These are phyloP conservation scores for Globisporangium heterothallicum DNA, from an alignment of 352 stramenopile genomes.

Conservation along the genomic window DNA sequence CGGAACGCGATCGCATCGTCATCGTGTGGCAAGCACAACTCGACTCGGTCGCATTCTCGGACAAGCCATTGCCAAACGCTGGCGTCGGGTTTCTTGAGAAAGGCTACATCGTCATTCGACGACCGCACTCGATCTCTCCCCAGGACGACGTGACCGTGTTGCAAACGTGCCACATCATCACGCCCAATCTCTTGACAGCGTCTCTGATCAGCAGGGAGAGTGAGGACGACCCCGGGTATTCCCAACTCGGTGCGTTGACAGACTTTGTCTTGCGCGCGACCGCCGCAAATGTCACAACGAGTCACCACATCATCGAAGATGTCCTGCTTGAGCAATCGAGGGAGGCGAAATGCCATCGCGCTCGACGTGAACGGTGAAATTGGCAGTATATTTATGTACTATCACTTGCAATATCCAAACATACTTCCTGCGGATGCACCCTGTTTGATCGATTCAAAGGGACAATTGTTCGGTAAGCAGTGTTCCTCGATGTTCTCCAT, in stretches of 20 bases:
- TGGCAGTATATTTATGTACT: no score
- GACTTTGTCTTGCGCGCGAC: constrained; percentile 35
- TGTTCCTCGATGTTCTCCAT: no score
- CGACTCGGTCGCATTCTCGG: constrained; percentile 43
- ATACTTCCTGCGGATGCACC: no score
- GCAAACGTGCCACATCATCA: constrained; percentile 24
- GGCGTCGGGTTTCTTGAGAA: constrained; percentile 52
- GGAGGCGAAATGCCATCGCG: no score
- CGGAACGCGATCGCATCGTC: constrained; percentile 43
- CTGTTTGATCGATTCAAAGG: no score
- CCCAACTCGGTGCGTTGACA: constrained; percentile 21
- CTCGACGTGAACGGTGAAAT: no score
- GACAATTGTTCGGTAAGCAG: no score
- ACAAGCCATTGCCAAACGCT: constrained; percentile 26
- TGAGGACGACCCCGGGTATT: constrained; percentile 14
- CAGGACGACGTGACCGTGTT: constrained; percentile 17
- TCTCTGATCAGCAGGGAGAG: neutral
- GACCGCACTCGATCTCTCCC: constrained; percentile 17
- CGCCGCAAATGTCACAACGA: constrained; percentile 18
- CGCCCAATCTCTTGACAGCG: no score
- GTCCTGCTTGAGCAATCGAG: constrained; percentile 27
- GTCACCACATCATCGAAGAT: constrained; percentile 40
- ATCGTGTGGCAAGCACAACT: constrained; percentile 55
- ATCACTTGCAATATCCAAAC: no score
- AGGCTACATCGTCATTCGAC: constrained; percentile 45